A percentile compares a stretch with the other conserved stretches of the same genome.
phyloP scores from a whole-genome alignment of 805 yeast genomes.

The Lachancea lanzarotensis region DNA sequence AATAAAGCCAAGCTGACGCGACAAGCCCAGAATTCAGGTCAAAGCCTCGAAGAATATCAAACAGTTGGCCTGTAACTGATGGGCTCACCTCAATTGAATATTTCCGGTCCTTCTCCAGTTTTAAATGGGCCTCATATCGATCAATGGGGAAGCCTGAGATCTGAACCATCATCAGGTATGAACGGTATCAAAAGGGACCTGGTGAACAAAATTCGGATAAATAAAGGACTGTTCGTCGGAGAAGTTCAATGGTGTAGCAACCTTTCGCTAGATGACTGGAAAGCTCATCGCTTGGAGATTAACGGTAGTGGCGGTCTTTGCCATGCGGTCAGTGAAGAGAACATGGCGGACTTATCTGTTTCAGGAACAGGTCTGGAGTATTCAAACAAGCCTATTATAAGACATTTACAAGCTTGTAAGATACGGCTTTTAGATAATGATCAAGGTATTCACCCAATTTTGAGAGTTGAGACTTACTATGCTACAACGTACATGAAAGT shows the following conservation, averaged over 20 bases:
- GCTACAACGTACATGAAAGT: constrained; percentile 14
- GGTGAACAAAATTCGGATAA: constrained; percentile 4
- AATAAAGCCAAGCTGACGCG: constrained; percentile 3
- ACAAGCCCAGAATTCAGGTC: neutral
- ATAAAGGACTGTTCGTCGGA: constrained; percentile 21
- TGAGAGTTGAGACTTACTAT: constrained; percentile 13
- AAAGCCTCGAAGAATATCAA: neutral
- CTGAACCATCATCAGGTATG: constrained; percentile 2
- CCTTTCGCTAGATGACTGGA: constrained; percentile 20
- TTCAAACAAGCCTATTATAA: constrained; percentile 15
- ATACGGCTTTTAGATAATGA: constrained; percentile 15
- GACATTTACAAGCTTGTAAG: constrained; percentile 22
- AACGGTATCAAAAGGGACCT: neutral
- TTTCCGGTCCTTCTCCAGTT: constrained; percentile 5
- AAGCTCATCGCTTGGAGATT: constrained; percentile 16
- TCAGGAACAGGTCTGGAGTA: constrained; percentile 3
- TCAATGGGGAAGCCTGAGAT: neutral
- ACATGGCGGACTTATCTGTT: constrained; percentile 4
- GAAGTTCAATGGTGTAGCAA: constrained; percentile 21
- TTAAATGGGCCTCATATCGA: neutral
- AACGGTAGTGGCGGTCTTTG: constrained; percentile 15
- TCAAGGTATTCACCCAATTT: constrained; percentile 11
- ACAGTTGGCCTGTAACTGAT: neutral
- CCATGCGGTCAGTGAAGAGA: constrained; percentile 13
- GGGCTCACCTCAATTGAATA: constrained; percentile 5